Base-by-base conservation (phyloP, 202 grass and related monocot species). In the Carex arenaria region DNA sequence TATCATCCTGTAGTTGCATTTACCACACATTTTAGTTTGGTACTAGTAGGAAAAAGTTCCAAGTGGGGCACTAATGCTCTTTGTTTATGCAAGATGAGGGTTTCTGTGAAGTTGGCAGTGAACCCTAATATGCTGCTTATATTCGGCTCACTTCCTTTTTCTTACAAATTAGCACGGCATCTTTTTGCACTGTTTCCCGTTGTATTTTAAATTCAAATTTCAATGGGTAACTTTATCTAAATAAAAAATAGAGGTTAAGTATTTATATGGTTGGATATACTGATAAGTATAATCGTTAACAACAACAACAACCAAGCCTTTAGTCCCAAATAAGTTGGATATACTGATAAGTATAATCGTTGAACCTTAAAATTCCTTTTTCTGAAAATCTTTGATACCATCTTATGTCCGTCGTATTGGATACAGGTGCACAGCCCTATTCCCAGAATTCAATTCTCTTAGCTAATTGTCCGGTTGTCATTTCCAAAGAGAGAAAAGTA, bases 381-480 rank as follows among this genome's bases (percentile, higher is more conserved):
- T 38, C 34, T 32, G 65, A 66, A 52, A 31, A 13, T 13, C 1
- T 57, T 28, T 69, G 5, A 65, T 82, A 7, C 30, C 18, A 20
- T 67, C 10, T 49, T 64, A 64, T 26, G 18, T 65, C 19, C 26
- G 23, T 64, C 11, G 6, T 43, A 26, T 81, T 45, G 40, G 40
- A n/a, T 23, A 62, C 10, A 9, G 3, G 20, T 64, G 30, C 12
- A 81, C n/a, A 22, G 9, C 42, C 23, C 52, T 63, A 26, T 81
- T 81, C 9, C 54, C 23, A 49, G 61, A 30, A 81, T 64, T 67
- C 19, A 63, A 63, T 80, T 80, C 17, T 61, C 55, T 26, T 61
- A 40, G 23, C 23, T 63, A 2, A 49, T 49, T 64, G 20, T 61
- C 40, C 66, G 79, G 79, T 15, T 81, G 61, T 81, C 79, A 81